Conservation (phyloP, 2,329 filamentous ascomycete species). For the Pseudogymnoascus verrucosus region DNA sequence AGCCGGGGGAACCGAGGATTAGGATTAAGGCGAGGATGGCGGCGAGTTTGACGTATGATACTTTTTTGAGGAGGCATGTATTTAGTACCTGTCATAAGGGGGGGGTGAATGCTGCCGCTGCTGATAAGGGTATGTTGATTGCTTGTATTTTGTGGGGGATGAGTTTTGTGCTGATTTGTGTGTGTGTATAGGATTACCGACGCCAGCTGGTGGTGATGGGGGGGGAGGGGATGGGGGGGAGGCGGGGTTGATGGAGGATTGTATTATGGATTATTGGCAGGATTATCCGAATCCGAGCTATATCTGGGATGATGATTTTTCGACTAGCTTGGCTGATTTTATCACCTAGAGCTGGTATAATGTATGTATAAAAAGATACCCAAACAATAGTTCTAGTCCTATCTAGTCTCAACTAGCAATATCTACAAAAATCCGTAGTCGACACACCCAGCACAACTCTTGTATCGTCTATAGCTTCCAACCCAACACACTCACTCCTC, state of each 20-base stretch:
- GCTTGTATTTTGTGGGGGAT: too few relatives aligned
- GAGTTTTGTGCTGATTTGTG: too few relatives aligned
- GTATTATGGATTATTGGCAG: conserved; percentile 1
- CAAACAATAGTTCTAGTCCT: neutral
- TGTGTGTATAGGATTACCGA: too few relatives aligned
- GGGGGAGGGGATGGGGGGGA: neutral
- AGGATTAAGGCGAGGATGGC: too few relatives aligned
- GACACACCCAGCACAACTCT: neutral
- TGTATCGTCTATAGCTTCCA: too few relatives aligned
- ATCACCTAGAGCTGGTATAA: neutral
- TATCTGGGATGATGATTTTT: conserved; percentile 2
- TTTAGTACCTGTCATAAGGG: too few relatives aligned
- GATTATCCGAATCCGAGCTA: neutral
- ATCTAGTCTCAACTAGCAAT: neutral
- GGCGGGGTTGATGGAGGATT: neutral
- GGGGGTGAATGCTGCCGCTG: too few relatives aligned
- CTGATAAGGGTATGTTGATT: too few relatives aligned
- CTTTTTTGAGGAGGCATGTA: too few relatives aligned
- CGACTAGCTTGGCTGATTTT: neutral
- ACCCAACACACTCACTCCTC: neutral
- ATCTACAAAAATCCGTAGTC: neutral
- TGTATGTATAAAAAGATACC: neutral
- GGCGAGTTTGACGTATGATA: too few relatives aligned
- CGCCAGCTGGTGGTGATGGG: neutral
- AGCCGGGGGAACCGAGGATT: too few relatives aligned